Evolutionary conservation across 1,139 yeast species (phyloP).

Genomic region (Torulaspora pretoriensis): DNA sequence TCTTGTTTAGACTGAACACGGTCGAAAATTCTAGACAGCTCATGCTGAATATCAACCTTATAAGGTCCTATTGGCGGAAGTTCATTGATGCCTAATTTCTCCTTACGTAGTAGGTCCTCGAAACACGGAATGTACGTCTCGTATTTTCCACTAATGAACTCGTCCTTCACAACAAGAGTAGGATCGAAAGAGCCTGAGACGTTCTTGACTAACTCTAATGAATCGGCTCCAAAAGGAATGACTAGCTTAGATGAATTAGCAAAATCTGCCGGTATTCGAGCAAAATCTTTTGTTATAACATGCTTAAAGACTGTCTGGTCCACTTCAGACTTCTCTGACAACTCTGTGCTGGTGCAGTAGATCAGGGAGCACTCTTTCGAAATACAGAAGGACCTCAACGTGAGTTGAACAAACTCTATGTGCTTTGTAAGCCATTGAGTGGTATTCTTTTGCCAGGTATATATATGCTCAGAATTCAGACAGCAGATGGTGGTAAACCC

Average conservation of each 20-base stretch:
- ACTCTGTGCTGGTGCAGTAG: slow-evolving; percentile 12
- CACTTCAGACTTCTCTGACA: not conserved
- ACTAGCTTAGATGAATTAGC: slow-evolving; percentile 39
- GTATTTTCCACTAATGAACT: slow-evolving; percentile 13
- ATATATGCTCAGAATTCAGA: slow-evolving; percentile 18
- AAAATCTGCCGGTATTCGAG: slow-evolving; percentile 18
- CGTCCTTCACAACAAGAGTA: slow-evolving; percentile 8
- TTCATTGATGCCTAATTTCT: not conserved
- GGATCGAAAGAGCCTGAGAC: slow-evolving; percentile 37
- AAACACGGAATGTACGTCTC: slow-evolving; percentile 14
- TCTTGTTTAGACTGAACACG: slow-evolving; percentile 2
- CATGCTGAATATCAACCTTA: slow-evolving; percentile 8
- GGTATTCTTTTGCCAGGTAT: slow-evolving; percentile 18
- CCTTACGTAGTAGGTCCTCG: not conserved
- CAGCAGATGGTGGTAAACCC: slow-evolving; percentile 14
- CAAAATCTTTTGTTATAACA: slow-evolving; percentile 13
- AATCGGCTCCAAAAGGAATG: slow-evolving; percentile 51
- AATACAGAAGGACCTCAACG: slow-evolving; percentile 21
- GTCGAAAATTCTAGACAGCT: slow-evolving; percentile 8
- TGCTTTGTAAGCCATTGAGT: slow-evolving; percentile 24
- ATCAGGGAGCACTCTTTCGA: slow-evolving; percentile 15
- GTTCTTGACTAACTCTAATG: slow-evolving; percentile 47
- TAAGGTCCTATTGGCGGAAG: not conserved
- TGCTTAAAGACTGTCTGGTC: slow-evolving; percentile 9
- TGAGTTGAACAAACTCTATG: slow-evolving; percentile 25